phyloP scores from a whole-genome alignment of 2,329 filamentous ascomycete species.

The Macrophomina tecta region DNA sequence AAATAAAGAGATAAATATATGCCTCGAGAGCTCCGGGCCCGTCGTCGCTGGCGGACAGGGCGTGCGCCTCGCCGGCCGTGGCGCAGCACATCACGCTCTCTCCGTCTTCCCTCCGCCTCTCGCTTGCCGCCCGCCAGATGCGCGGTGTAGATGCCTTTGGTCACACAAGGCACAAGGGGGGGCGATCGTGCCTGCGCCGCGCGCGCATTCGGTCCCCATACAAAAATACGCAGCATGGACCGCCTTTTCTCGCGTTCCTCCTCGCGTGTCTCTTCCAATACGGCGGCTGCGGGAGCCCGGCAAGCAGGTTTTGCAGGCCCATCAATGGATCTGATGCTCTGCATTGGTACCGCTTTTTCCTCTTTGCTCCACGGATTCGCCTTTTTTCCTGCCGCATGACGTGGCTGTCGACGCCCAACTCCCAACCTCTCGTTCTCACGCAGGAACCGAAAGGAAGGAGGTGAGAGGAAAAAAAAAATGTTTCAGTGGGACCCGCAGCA shows the following conservation, averaged over 20 bases:
- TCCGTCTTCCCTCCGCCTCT: background rate
- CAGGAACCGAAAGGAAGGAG: background rate
- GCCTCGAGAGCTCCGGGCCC: constrained; percentile 1
- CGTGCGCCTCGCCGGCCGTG: constrained; percentile 7
- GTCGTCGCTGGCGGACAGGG: no score
- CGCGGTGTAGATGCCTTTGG: constrained; percentile 1
- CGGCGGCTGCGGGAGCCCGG: constrained; percentile 14
- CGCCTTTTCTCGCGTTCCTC: background rate
- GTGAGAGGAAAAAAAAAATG: background rate
- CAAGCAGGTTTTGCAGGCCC: background rate
- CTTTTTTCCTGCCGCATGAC: constrained; percentile 22
- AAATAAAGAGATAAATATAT: constrained; percentile 2
- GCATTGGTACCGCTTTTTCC: background rate
- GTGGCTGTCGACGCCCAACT: constrained; percentile 18
- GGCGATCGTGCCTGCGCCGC: constrained; percentile 20
- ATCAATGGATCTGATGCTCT: constrained; percentile 2
- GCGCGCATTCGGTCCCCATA: background rate
- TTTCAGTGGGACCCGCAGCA: background rate
- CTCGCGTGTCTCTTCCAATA: constrained; percentile 1
- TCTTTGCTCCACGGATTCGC: background rate
- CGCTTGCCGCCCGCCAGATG: constrained; percentile 7
- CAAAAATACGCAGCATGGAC: background rate
- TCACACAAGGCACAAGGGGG: background rate
- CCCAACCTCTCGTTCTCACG: background rate
- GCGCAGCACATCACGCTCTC: background rate